Base-by-base conservation (phyloP, 352 stramenopile genomes). In the Peronosclerospora sorghi region DNA sequence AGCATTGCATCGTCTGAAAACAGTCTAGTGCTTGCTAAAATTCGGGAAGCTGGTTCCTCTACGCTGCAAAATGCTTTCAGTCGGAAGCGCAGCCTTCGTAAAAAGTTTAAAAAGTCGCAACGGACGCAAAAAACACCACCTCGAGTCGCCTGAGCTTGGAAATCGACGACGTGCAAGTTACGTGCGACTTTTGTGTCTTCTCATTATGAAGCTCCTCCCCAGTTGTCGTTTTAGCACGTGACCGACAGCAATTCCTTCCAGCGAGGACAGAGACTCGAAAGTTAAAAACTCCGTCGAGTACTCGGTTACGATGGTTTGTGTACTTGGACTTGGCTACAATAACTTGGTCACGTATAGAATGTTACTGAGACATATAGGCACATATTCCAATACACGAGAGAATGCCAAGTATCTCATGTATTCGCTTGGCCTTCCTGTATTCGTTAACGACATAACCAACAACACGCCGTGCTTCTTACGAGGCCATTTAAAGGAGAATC, bases 401-500 rank as follows among this genome's bases (percentile, higher is more conserved):
- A n/a, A 87, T 41, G 83, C 83, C 26, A 74, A 81, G 34, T 82
- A 71, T 50, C 60, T 94, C 41, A 63, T 94, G 48, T 95, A 94
- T 51, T 89, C 83, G 34, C 73, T 95, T 7, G 84, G 83, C 0
- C 64, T 86, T 19, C 76, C 81, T 7, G 79, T 95, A 43, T 74
- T 95, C 27, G 65, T 95, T 21, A 84, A 80, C 26, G 68, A 95
- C 59, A 55, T 91, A 19, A 67, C 68, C 17, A 70, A 69, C 37
- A 73, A 86, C 34, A 68, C 62, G 6, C 77, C 94, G 56, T 76
- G 67, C 8, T 97, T 97, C 50, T 61, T 97, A 18, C 84, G 95
- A 41, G 90, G 85, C 27, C 89, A 96, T 64, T 90, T 83, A 14
- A 81, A 97, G 52, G 75, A n/a, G 88, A 21, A 92, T 98, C 52